Percentiles rank a stretch among this genome's conserved stretches.
Evolutionary conservation across 805 yeast genomes (phyloP).

Genomic region (Barnettozyma sucrosica): DNA sequence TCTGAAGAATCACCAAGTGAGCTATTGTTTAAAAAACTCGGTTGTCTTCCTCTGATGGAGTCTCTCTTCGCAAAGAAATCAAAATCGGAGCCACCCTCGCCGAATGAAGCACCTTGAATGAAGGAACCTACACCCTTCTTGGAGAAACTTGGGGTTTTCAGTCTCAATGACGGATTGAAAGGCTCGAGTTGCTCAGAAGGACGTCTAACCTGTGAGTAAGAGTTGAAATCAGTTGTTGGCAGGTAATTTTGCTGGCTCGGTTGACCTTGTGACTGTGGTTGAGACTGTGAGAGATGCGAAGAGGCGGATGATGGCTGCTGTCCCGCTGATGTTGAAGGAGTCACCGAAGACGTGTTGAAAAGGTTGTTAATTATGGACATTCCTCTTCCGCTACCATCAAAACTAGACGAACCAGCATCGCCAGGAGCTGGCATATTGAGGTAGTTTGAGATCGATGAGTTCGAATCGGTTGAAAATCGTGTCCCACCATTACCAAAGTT

Average conservation of each 20-base stretch:
- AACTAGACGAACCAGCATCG: constrained; percentile 12
- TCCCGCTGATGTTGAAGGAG: constrained; percentile 2
- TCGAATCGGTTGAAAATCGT: constrained; percentile 27
- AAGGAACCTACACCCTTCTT: constrained; percentile 14
- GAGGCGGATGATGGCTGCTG: neutral
- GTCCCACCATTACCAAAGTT: constrained; percentile 19
- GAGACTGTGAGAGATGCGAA: constrained; percentile 3
- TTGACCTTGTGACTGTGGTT: neutral
- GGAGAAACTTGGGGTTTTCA: constrained; percentile 24
- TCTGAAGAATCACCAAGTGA: constrained; percentile 21
- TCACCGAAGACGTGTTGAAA: constrained; percentile 11
- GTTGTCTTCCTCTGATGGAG: constrained; percentile 23
- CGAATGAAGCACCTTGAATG: constrained; percentile 12
- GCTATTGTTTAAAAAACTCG: constrained; percentile 23
- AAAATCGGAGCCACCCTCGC: constrained; percentile 18
- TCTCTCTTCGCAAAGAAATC: constrained; percentile 25
- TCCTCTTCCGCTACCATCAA: constrained; percentile 23
- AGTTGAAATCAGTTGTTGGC: constrained; percentile 20
- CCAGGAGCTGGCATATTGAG: constrained; percentile 13
- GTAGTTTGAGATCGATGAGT: constrained; percentile 23
- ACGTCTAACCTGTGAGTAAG: constrained; percentile 30
- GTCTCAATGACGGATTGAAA: constrained; percentile 33
- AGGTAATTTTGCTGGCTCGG: constrained; percentile 7
- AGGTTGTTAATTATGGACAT: constrained; percentile 23
- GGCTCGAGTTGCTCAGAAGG: constrained; percentile 49